Percentiles rank a stretch among this genome's conserved stretches.
phyloP scores from a whole-genome alignment of 208 protist genomes.

The Entamoeba histolytica region DNA sequence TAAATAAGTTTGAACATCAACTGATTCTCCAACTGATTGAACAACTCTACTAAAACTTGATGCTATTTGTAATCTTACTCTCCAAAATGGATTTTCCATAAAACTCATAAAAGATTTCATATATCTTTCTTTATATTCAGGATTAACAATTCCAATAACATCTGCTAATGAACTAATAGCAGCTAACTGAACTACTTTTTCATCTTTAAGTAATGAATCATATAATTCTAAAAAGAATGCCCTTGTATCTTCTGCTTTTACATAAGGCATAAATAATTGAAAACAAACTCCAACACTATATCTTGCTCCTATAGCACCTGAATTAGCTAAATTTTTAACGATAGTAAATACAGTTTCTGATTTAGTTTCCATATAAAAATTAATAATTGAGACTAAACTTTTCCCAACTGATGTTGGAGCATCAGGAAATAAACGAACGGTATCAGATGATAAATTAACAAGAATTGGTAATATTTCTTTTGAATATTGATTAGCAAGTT shows the following conservation, averaged over 20 bases:
- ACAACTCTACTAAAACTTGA: neutral
- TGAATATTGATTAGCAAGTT: neutral
- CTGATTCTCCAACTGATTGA: neutral
- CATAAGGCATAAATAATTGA: neutral
- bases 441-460: neutral
- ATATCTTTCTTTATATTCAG: neutral
- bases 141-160: neutral
- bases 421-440: neutral
- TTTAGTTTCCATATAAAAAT: neutral
- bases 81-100: neutral
- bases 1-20: neutral
- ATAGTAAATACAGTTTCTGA: neutral
- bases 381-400: neutral
- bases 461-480: neutral
- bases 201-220: neutral
- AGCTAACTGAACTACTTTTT: neutral
- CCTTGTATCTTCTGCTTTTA: neutral
- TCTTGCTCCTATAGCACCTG: neutral
- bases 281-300: neutral
- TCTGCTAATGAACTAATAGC: neutral
- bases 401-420: neutral
- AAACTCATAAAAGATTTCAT: neutral
- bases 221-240: neutral
- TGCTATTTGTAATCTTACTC: neutral
- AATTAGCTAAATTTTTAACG: neutral